These are phyloP conservation scores for Kazachstania sp. DNA, from an alignment of 1,139 yeast genomes.

Conservation along the genomic window DNA sequence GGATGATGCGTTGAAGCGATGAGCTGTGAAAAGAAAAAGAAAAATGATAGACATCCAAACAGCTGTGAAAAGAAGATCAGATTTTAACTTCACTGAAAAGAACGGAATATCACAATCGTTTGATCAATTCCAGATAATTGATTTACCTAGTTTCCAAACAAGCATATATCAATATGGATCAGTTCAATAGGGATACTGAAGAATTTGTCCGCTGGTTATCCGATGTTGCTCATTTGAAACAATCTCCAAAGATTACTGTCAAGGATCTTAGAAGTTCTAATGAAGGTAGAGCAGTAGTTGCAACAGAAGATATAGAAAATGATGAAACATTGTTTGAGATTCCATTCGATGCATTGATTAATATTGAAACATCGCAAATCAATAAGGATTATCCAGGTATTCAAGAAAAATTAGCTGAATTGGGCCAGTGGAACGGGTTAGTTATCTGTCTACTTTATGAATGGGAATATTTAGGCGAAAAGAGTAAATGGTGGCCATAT, in stretches of 20 bases:
- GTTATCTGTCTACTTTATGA: constrained; percentile 62
- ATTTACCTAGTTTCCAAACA: not conserved
- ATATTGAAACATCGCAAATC: constrained; percentile 49
- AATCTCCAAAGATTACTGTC: constrained; percentile 51
- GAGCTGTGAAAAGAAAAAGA: not conserved
- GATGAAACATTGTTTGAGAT: constrained; percentile 61
- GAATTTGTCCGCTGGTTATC: constrained; percentile 49
- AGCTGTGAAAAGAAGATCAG: too few relatives aligned
- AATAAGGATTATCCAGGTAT: constrained; percentile 33
- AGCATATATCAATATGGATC: constrained; percentile 1
- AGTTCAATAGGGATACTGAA: constrained; percentile 30
- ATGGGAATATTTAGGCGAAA: constrained; percentile 32
- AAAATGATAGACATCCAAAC: not conserved
- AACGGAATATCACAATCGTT: too few relatives aligned
- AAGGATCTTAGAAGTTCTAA: constrained; percentile 47
- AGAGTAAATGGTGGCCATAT: constrained; percentile 61
- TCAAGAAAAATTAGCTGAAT: constrained; percentile 33
- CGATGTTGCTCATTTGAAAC: constrained; percentile 34
- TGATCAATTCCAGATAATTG: not conserved
- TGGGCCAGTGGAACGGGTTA: constrained; percentile 71
- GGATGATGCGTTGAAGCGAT: not conserved
- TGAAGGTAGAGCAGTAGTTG: constrained; percentile 77
- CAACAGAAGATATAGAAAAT: constrained; percentile 47
- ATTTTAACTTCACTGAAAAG: too few relatives aligned
- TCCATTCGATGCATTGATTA: constrained; percentile 52